Evolutionary conservation across 768 basidiomycete genomes (phyloP).

Genomic region (Tulasnella sp.): DNA sequence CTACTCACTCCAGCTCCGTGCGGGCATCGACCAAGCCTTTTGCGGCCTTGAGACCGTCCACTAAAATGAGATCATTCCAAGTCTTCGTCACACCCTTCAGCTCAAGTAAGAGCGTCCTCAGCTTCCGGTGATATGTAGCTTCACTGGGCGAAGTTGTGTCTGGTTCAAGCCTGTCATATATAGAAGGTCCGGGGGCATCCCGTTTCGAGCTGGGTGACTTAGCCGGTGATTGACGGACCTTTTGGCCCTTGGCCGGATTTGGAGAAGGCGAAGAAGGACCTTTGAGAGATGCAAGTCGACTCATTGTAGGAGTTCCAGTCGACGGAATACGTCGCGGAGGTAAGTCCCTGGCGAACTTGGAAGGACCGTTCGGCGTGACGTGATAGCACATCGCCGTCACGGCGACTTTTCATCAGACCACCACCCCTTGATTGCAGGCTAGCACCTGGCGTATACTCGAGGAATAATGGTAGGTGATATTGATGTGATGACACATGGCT

Average conservation of each 20-base stretch:
- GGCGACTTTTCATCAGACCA: background rate
- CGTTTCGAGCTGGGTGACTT: slow-evolving; percentile 31
- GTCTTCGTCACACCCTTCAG: slow-evolving; percentile 48
- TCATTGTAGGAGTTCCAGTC: slow-evolving; percentile 26
- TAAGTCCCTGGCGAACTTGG: background rate
- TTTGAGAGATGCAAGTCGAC: slow-evolving; percentile 63
- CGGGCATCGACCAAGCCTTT: slow-evolving; percentile 61
- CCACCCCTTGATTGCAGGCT: background rate
- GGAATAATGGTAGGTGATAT: background rate
- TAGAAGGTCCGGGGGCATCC: slow-evolving; percentile 20
- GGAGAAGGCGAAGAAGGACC: slow-evolving; percentile 67
- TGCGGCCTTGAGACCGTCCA: slow-evolving; percentile 70
- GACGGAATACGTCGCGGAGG: background rate
- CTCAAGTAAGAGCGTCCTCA: slow-evolving; percentile 57
- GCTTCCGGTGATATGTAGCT: slow-evolving; percentile 70
- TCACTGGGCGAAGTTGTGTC: slow-evolving; percentile 30
- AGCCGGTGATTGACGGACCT: slow-evolving; percentile 25
- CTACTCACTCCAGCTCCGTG: slow-evolving; percentile 72
- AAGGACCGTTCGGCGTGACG: background rate
- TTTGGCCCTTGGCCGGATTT: slow-evolving; percentile 43
- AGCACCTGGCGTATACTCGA: background rate
- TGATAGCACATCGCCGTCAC: background rate
- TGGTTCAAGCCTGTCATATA: slow-evolving; percentile 17
- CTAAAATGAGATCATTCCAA: slow-evolving; percentile 74
- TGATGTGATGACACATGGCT: background rate